Evolutionary conservation across 2,329 filamentous ascomycete species (phyloP).

Genomic region (Fusarium sp.): DNA sequence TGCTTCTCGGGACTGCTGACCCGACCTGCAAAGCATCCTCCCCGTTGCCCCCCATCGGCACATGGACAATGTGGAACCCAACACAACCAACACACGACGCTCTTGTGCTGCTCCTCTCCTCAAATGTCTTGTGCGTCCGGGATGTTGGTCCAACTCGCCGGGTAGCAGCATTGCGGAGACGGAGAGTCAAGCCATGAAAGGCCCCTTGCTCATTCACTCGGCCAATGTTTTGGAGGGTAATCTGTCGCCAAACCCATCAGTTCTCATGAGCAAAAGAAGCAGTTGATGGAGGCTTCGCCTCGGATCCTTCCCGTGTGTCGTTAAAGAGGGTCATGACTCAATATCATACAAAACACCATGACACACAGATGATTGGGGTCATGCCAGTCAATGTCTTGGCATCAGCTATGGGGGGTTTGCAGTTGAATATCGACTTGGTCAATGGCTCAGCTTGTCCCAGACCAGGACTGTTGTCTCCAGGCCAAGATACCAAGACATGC

Average conservation of each 20-base stretch:
- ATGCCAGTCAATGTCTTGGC: slow-evolving; percentile 6
- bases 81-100: slow-evolving; percentile 4
- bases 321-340: background rate
- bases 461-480: background rate
- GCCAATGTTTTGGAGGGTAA: background rate
- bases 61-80: slow-evolving; percentile 1
- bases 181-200: slow-evolving; percentile 12
- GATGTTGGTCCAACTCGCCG: slow-evolving; percentile 11
- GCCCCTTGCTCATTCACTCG: slow-evolving; percentile 6
- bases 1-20: background rate
- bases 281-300: background rate
- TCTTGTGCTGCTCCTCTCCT: slow-evolving; percentile 30
- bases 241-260: background rate
- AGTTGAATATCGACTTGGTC: background rate
- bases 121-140: background rate
- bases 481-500: background rate
- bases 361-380: background rate
- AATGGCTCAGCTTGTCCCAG: background rate
- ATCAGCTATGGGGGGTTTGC: background rate
- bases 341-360: background rate
- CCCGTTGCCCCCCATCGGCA: background rate
- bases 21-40: background rate
- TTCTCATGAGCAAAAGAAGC: slow-evolving; percentile 1
- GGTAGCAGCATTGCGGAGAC: slow-evolving; percentile 24
- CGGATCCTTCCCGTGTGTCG: background rate